Base-by-base conservation (phyloP, 768 basidiomycete genomes). In the Suillus fuscotomentosus region DNA sequence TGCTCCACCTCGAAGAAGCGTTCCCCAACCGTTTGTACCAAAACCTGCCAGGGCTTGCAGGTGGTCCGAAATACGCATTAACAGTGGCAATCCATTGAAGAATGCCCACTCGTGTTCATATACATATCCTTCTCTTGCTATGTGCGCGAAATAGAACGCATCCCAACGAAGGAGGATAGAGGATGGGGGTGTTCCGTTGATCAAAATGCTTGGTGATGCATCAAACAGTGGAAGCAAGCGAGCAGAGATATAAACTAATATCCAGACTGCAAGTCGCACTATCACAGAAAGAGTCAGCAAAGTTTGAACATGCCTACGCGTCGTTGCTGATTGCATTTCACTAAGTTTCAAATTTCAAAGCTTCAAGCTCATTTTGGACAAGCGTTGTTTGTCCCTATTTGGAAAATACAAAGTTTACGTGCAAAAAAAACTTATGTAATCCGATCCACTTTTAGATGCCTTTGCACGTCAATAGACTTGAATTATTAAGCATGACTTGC, bases 81-180 rank as follows among this genome's bases (percentile, higher is more conserved):
- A 57, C 13, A 78, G 70, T 3, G 92, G 84, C 31, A 85, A 75
- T 5, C 85, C 92, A 2, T 93, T 91, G 66, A 94, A 84, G 75
- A 94, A 99, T 0, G 97, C 97, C 84, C 91, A 92, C 67, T 92
- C 82, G 69, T 97, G 84, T 72, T 99, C 97, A 72, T 86, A 87
- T 0, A 66, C 65, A 68, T 89, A 83, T 10, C 85, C 83, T 13
- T 83, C 65, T 34, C 80, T 70, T 0, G 94, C 92, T 61, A 94
- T 85, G 69, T 84, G 82, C 7, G 80, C 69, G 74, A 95, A 98
- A 76, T 97, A 90, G 68, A 98, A 83, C 3, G 82, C 81, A 72
- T 99, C 97, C 97, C 97, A 99, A 68, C 95, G 86, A 11, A 95
- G 78, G 3, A 87, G 72, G 7, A 76, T 68, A 22, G 74, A 73